Base-by-base conservation (phyloP, 2,329 filamentous ascomycete species). In the Zarea fungicola region DNA sequence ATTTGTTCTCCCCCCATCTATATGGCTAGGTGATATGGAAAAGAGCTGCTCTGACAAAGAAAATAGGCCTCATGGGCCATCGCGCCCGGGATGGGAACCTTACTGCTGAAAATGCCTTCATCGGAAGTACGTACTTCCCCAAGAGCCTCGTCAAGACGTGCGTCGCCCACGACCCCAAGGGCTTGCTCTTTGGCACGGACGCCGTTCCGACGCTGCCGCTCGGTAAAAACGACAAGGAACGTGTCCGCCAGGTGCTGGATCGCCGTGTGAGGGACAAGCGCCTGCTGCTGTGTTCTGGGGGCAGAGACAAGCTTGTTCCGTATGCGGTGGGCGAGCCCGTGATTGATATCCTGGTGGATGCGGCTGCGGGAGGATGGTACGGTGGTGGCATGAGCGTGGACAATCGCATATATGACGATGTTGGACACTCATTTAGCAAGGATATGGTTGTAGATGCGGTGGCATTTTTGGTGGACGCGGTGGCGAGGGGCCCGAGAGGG, bases 121-220 rank as follows among this genome's bases (percentile, higher is more conserved):
- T 95, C 1, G 89, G 89, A 3, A 90, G 86, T 50, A 70, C 68
- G 32, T 86, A 91, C 60, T 96, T 96, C 58, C 91, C 92, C 0
- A 64, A 67, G 0, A 75, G 81, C 0, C 76, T 96, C 6, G 68
- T 91, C 1, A 67, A 76, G 1, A 75, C 80, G 0, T 78, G 89
- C 25, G 69, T 75, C 19, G 77, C 76, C 47, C 80, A 76, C 51
- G 93, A 99, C 58, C 90, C 92, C 0, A 86, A 85, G 18, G 84
- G 80, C 2, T 70, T 93, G 6, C 67, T 96, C 9, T 83, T 95
- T 5, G 78, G 79, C 39, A 71, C 74, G 1, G 59, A 59, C 0
- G 21, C 65, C 5, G 60, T 77, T 6, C 62, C 67, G 0, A 52
- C 63, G 1, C 46, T 60, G 1, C 54, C 61, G 42, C 54, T 62